Evolutionary conservation across 2,329 filamentous ascomycete genomes (phyloP), one percentile per base, ranked within the genome.

Genomic region (Epicoccum nigrum): DNA sequence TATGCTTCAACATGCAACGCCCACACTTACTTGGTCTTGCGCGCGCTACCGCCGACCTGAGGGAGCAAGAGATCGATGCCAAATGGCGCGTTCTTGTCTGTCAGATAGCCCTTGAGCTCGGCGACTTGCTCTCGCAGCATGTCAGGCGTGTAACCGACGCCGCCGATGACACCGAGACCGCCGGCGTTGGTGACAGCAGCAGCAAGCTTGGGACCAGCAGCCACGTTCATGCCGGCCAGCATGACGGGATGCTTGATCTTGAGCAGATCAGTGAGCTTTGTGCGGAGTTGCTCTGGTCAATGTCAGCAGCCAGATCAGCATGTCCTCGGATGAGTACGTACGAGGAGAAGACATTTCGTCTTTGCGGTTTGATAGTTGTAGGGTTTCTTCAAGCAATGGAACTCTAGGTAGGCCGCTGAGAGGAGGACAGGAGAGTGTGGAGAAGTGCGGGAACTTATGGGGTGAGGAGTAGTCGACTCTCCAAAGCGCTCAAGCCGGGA

Each of bases 141-240:
- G 54, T 97, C 91, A 65, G 94, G 94, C 48, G 92, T 97, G 81
- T 99, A 99, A 61, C 91, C 88, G 65, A 93, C 88, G 74, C 94
- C 94, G 63, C 94, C 94, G 67, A 99, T 93, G 68, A 99, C 94
- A 78, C 94, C 94, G 56, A 99, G 83, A 70, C 94, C 94, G 63
- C 94, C 94, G 44, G 94, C 94, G 77, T 99, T 97, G 64, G 93
- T 95, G 66, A 99, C 94, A 33, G 94, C 94, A 27, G 94, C 94
- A 45, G 94, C 94, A 70, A 99, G 87, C 83, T 92, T 95, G 48
- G 94, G 94, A 42, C 94, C 94, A 54, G 94, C 94, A 50, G 94
- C 94, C 59, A 97, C 94, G 83, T 99, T 97, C 94, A 99, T 99
- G 75, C 94, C 94, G 66, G 94, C 94, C 57, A 99, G 87, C 70